phyloP scores from a whole-genome alignment of 768 basidiomycete species.

The Paxillus ammoniavirescens region DNA sequence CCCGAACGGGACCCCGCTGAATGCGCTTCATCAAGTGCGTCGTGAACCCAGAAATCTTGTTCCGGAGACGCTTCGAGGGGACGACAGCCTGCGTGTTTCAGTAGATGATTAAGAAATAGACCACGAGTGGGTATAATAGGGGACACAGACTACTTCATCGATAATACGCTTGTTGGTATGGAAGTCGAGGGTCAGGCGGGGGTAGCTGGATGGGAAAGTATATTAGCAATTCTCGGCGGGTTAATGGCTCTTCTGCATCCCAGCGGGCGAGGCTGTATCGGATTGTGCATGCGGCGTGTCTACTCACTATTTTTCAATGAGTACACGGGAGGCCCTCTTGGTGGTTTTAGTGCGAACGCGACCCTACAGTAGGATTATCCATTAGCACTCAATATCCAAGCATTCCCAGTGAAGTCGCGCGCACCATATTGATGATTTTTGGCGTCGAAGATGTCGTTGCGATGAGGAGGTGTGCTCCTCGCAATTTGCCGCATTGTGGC shows the following conservation, averaged over 20 bases:
- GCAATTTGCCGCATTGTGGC: conserved; percentile 25
- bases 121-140: conserved; percentile 3
- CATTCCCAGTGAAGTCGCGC: conserved; percentile 10
- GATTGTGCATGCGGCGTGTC: background rate
- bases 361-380: conserved; percentile 54
- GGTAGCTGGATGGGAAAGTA: conserved; percentile 65
- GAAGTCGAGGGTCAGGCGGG: conserved; percentile 98
- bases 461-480: background rate
- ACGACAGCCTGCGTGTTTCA: conserved; percentile 66
- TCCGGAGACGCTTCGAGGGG: conserved; percentile 97
- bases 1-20: conserved; percentile 95
- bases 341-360: conserved; percentile 99
- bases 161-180: conserved; percentile 99
- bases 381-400: conserved; percentile 19
- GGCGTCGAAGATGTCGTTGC: conserved; percentile 21
- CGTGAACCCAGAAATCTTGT: conserved; percentile 99
- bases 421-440: conserved; percentile 50
- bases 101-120: background rate
- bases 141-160: conserved; percentile 83
- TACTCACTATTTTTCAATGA: conserved; percentile 98
- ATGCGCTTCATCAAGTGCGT: conserved; percentile 99
- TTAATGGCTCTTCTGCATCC: background rate
- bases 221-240: background rate
- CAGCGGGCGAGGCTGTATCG: background rate
- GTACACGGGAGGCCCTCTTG: conserved; percentile 97